Evolutionary conservation across 2,329 filamentous ascomycete genomes (phyloP).

Genomic region (Penicillium sp.): DNA sequence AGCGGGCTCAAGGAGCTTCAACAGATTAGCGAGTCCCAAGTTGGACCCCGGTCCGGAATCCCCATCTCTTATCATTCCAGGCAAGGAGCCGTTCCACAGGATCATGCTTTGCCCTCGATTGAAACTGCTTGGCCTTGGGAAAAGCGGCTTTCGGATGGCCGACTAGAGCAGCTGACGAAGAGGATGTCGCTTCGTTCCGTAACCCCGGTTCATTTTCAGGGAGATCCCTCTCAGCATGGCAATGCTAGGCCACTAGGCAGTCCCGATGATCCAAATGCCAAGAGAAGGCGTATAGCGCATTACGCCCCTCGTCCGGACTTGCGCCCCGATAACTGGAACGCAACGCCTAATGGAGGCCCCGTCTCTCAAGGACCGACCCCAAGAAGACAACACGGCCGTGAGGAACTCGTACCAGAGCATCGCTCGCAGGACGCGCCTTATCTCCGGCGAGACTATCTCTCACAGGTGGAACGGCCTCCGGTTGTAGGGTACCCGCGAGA

Average conservation of each 20-base stretch:
- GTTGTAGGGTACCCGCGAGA: constrained; percentile 18
- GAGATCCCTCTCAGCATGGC: constrained; percentile 20
- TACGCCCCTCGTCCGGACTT: constrained; percentile 16
- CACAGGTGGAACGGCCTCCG: constrained; percentile 17
- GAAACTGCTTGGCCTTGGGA: constrained; percentile 26
- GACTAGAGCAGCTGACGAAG: constrained; percentile 28
- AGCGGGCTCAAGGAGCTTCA: constrained; percentile 25
- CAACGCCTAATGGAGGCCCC: constrained; percentile 13
- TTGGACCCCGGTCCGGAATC: constrained; percentile 15
- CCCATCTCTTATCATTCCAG: constrained; percentile 15
- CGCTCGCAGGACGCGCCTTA: constrained; percentile 18
- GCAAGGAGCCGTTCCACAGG: constrained; percentile 22
- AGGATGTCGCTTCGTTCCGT: constrained; percentile 31
- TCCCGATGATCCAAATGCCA: constrained; percentile 26
- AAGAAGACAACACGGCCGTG: constrained; percentile 17
- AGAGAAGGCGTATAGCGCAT: constrained; percentile 33
- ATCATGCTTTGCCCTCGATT: constrained; percentile 36
- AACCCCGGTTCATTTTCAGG: constrained; percentile 27
- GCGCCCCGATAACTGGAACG: constrained; percentile 9
- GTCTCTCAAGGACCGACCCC: constrained; percentile 13
- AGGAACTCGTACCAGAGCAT: constrained; percentile 14
- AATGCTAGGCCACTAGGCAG: constrained; percentile 20
- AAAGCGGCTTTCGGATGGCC: constrained; percentile 22
- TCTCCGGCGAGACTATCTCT: constrained; percentile 23
- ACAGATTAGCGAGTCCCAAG: constrained; percentile 16